A percentile compares a stretch with the other conserved stretches of the same genome.
These are phyloP conservation scores for Xanthoparmelia taractica DNA, from an alignment of 495 filamentous ascomycete species.

Conservation along the genomic window DNA sequence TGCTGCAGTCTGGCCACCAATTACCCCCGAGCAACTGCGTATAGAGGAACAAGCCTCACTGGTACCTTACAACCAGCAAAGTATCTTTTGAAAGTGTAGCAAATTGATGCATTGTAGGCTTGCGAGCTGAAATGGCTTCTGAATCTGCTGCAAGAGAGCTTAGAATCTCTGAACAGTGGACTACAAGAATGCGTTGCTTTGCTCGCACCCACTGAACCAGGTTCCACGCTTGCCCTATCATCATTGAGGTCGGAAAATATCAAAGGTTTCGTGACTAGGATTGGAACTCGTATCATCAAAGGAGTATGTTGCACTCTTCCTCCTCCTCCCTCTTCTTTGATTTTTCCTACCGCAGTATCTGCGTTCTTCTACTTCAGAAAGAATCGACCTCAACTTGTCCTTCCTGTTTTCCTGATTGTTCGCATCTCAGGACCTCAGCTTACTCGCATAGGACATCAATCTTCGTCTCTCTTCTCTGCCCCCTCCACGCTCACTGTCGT, in stretches of 20 bases:
- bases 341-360: background rate
- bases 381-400: background rate
- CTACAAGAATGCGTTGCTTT: slow-evolving; percentile 82
- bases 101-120: slow-evolving; percentile 40
- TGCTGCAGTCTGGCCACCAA: slow-evolving; percentile 46
- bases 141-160: slow-evolving; percentile 63
- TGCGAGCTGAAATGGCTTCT: slow-evolving; percentile 86
- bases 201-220: slow-evolving; percentile 71
- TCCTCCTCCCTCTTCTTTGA: slow-evolving; percentile 2
- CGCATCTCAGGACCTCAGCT: background rate
- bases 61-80: slow-evolving; percentile 37
- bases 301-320: slow-evolving; percentile 46
- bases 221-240: slow-evolving; percentile 78
- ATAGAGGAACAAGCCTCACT: slow-evolving; percentile 59
- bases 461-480: slow-evolving; percentile 43
- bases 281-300: slow-evolving; percentile 68
- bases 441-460: slow-evolving; percentile 40
- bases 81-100: slow-evolving; percentile 8
- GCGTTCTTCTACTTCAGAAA: background rate
- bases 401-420: background rate
- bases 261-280: slow-evolving; percentile 82
- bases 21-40: slow-evolving; percentile 55
- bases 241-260: slow-evolving; percentile 81
- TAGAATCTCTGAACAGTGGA: slow-evolving; percentile 69
- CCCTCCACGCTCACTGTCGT: slow-evolving; percentile 37